These are phyloP conservation scores for Anisodus acutangulus DNA, from an alignment of 257 asterid species.

Conservation along the genomic window DNA sequence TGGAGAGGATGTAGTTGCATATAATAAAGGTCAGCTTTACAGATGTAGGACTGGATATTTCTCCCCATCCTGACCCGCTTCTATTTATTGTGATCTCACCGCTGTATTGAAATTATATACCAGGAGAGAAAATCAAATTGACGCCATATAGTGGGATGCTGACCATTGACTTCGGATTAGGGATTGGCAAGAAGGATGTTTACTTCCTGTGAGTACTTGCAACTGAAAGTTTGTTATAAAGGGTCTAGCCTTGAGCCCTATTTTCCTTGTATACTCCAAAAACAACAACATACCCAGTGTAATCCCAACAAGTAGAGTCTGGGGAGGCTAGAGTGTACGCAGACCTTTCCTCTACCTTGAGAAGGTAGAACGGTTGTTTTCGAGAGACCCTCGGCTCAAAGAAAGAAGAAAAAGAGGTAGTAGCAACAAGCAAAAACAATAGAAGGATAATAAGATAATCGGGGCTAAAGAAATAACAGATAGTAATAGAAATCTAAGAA, in stretches of 20 bases:
- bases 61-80: neutral
- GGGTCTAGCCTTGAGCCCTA: neutral
- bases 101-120: conserved; percentile 12
- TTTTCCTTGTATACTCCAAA: neutral
- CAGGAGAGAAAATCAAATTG: conserved; percentile 78
- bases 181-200: conserved; percentile 84
- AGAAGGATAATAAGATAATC: no score
- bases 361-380: no score
- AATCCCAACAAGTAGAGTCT: no score
- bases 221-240: neutral
- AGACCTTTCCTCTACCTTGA: no score
- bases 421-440: no score
- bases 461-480: no score
- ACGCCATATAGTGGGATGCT: conserved; percentile 94
- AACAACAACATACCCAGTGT: no score
- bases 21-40: conserved; percentile 69
- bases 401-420: no score
- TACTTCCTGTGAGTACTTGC: conserved; percentile 72
- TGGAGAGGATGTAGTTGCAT: conserved; percentile 94
- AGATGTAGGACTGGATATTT: neutral
- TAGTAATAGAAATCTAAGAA: no score
- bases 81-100: conserved; percentile 20
- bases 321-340: no score
- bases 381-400: no score
- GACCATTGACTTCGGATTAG: conserved; percentile 83